Base-by-base conservation (phyloP, 1,139 yeast species). In the Kodamaea sp. region DNA sequence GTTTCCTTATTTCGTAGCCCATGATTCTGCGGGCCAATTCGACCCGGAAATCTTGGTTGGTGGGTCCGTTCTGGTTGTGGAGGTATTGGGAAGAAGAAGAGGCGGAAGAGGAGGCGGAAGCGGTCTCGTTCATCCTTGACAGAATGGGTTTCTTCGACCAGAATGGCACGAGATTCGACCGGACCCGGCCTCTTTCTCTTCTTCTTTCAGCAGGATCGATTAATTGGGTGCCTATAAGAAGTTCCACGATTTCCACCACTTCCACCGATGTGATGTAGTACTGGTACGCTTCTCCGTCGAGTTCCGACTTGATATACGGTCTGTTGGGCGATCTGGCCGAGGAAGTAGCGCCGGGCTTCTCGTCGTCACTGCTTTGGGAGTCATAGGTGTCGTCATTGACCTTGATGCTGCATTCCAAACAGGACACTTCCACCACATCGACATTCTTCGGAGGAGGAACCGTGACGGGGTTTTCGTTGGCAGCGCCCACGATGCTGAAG, bases 211-310 rank as follows among this genome's bases (percentile, higher is more conserved):
- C 68, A 7, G 78, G 66, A 38, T 74, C 76, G 35, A 57, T 61
- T 23, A 59, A 51, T 41, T 70, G 70, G 9, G 75, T 66, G 2
- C 79, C 78, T 45, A 79, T 76, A 29, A 80, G 55, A 31, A 78
- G 55, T 56, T 80, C 85, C 25, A 80, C 82, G 41, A 80, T 73
- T 53, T 74, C 80, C 44, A 80, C 74, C 24, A 80, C 83, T 50
- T 80, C 86, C 22, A 80, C 85, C 34, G 80, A 73, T 1, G 86
- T 80, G 34, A 80, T 76, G 56, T 78, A 80, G 51, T 68, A 77
- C 38, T 66, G 71, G 42, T 61, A 41, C 24, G 38, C 31, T 9
- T 42, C 44, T n/a, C 47, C 44, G 6, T 47, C 46, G 7, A 32
- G 48, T 18, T 49, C 53, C 24, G 37, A 43, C 42, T 43, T 49